Base-by-base conservation (phyloP, 257 asterid species). In the Ilex aquifolium region DNA sequence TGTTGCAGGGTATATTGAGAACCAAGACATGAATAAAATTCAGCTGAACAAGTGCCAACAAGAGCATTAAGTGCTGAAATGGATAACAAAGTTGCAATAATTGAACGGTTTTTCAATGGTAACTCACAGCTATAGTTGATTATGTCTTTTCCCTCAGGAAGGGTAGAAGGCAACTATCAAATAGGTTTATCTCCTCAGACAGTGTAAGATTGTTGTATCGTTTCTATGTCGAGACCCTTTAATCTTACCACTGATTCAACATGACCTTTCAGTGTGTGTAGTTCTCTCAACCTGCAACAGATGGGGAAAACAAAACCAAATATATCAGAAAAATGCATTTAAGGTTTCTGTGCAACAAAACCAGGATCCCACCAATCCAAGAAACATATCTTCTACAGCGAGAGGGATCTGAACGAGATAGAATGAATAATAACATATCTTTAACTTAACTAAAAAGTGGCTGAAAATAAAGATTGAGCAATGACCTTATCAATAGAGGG, bases 191-290 rank as follows among this genome's bases (percentile, higher is more conserved):
- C 13, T 6, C 13, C 13, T 46, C n/a, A 53, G 30, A 53, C 57
- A 3, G 57, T 53, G 57, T 53, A 53, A 2, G 57, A 53, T 53
- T 53, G 57, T 14, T 53, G 57, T 8, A 53, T 53, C 5, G 57
- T 17, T 10, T 53, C 57, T 53, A 53, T 53, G 30, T 53, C 57
- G 2, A 53, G 57, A 15, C 57, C 57, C 57, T 53, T 53, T 27
- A 53, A 14, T 21, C 57, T 53, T 27, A 53, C 57, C 57, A 53
- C 57, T 14, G 57, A 53, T 53, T 53, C 57, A 14, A 53, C 57
- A 21, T 53, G 57, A 14, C 57, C 57, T 21, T 53, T 53, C 57
- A 53, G 30, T 5, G 57, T 53, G 30, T 17, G 29, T 21, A 53
- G 27, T 53, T 53, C 57, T 53, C 57, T 53, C 57, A 53, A 53